phyloP scores from a whole-genome alignment of 345 rosid species.

The Eutrema japonicum region DNA sequence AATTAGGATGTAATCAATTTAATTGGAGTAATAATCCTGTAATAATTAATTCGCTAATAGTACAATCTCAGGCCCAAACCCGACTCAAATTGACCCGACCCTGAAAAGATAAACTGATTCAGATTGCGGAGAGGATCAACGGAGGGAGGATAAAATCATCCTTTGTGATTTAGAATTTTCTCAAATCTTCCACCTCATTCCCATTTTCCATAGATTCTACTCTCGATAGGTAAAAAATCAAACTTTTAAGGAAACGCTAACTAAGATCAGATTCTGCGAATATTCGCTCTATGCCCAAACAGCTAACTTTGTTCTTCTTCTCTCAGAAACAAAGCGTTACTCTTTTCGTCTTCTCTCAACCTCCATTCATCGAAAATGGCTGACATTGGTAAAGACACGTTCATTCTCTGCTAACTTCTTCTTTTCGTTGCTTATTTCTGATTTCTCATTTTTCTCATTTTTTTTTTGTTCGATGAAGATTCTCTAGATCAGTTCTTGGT shows the following conservation, averaged over 20 bases:
- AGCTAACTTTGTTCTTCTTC: neutral
- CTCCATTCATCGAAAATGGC: constrained; percentile 48
- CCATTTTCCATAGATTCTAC: neutral
- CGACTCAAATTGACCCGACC: constrained; percentile 1
- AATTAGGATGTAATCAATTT: neutral
- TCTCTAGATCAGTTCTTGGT: constrained; percentile 60
- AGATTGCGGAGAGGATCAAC: neutral
- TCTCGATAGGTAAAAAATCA: neutral
- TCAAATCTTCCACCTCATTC: neutral
- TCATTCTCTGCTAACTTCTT: neutral
- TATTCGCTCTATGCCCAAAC: constrained; percentile 1
- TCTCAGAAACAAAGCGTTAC: constrained; percentile 14
- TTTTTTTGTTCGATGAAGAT: constrained; percentile 42
- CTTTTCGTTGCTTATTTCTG: neutral
- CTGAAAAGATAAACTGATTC: neutral
- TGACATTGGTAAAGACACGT: constrained; percentile 50
- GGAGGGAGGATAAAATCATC: neutral
- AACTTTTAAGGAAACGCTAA: neutral
- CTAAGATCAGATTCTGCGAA: constrained; percentile 20
- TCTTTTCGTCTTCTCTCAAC: constrained; percentile 24
- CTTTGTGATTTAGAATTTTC: no score
- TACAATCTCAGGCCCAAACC: constrained; percentile 11
- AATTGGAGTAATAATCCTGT: neutral
- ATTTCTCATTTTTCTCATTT: constrained; percentile 2
- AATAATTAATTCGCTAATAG: neutral